phyloP scores from a whole-genome alignment of 495 filamentous ascomycete genomes.

The Penicillium cosmopolitanum region DNA sequence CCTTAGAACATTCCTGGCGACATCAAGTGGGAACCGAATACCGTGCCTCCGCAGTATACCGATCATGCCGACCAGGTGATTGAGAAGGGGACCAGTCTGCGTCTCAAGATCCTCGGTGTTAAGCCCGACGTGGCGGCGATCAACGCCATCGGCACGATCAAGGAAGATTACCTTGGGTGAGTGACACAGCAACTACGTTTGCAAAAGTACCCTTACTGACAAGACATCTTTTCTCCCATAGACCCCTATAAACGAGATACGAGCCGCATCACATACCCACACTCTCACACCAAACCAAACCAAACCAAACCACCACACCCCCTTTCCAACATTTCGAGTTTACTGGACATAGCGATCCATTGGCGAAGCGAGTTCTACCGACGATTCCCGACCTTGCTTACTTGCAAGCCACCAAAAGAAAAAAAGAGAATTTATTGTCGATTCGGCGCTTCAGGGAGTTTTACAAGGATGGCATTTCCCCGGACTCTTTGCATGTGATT shows the following conservation, averaged over 20 bases:
- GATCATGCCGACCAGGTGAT: conserved; percentile 91
- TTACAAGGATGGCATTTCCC: background rate
- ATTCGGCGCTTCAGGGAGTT: background rate
- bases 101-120: conserved; percentile 90
- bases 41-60: conserved; percentile 81
- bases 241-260: conserved; percentile 42
- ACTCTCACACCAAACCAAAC: background rate
- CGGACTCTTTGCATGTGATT: background rate
- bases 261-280: conserved; percentile 23
- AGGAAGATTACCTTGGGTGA: conserved; percentile 72
- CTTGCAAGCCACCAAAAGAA: background rate
- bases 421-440: background rate
- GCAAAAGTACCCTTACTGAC: background rate
- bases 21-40: conserved; percentile 90
- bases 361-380: too few species aligned
- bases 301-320: too few species aligned
- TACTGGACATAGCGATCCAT: too few species aligned
- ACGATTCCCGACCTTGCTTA: too few species aligned
- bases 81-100: conserved; percentile 88
- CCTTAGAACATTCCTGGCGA: conserved; percentile 85
- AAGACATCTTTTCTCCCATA: conserved; percentile 14
- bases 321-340: too few species aligned
- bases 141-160: conserved; percentile 96
- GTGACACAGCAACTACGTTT: conserved; percentile 14
- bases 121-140: conserved; percentile 90